Base-by-base conservation (phyloP, 495 filamentous ascomycete genomes). In the Penicillium herquei region DNA sequence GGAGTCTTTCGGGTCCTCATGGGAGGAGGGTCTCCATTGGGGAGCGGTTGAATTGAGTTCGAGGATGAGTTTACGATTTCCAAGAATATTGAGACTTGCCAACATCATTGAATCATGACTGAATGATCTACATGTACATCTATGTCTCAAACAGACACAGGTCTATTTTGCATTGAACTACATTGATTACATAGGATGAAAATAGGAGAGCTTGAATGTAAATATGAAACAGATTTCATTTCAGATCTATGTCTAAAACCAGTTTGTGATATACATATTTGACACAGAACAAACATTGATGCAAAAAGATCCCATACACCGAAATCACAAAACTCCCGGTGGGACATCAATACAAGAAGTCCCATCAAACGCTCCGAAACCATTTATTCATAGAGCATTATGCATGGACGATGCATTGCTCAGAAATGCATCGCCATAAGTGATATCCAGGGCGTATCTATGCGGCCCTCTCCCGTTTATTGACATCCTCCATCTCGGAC, bases 401-500 rank as follows among this genome's bases (percentile, higher is more conserved):
- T 49, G 35, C 48, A 64, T 52, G 14, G 54, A 18, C 43, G 35
- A 13, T n/a, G 21, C 26, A 44, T 18, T 13, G 43, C 43, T 14
- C 10, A 46, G 7, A 43, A 9, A 43, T 16, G 14, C 7, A 39
- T 32, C 40, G 9, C 47, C 11, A 41, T 16, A 14, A 12, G 35
- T 35, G 9, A 35, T 40, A 42, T 41, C n/a, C 5, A 14, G 10
- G 32, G 17, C 12, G 4, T 37, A 39, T 41, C 21, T 59, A 58
- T 39, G 58, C 14, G 31, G 35, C 56, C 44, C 70, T 58, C 53
- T 81, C 76, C 50, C 71, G 70, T 46, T 54, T 67, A 58, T 70
- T 69, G 14, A 88, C 84, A 56, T 95, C 92, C 62, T 84, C 81
- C 86, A 98, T 85, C 73, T 97, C 92, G 53, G 82, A 71, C 32